Evolutionary conservation across 2,329 filamentous ascomycete genomes (phyloP), one percentile per base, ranked within the genome.

Genomic region (Microcyclosporella mali): DNA sequence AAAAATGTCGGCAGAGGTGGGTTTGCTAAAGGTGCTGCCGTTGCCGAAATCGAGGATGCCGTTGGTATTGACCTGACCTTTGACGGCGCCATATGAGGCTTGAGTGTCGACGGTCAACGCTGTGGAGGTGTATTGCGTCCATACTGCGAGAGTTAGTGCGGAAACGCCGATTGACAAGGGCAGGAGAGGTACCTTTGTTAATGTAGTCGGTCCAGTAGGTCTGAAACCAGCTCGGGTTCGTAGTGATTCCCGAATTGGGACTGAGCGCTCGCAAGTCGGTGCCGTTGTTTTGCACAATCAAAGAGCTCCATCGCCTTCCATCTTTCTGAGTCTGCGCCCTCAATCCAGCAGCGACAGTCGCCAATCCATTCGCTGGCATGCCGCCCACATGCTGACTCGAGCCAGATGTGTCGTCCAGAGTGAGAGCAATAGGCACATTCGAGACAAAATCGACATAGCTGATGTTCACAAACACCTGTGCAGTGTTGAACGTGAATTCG

Each of bases 91-190:
- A 12, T 67, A 69, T 1, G 62, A 68, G 2, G 74, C 75, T 64
- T 86, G 82, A 2, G 82, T 86, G 65, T 86, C 74, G 64, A 86
- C 71, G 2, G 63, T 73, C 40, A 84, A 56, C 0, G 67, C 59
- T 32, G 67, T 59, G 6, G 56, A 59, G 16, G 57, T 50, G 59
- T 75, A 78, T 15, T 68, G 66, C 25, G 60, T 49, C 68, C 71
- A 79, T 2, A 77, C 74, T 42, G 25, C 10, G 21, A 39, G 31
- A 28, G n/a, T 29, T 17, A 19, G 37, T 21, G 7, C 21, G 6
- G 14, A 15, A 30, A n/a, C n/a, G n/a, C n/a, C n/a, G n/a, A 6
- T 11, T n/a, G 14, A 25, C n/a, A 21, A 33, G 12, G 14, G n/a
- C 17, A 25, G 14, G 30, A 35, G 4, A 39, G 18, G 19, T 18